A percentile compares a stretch with the other conserved stretches of the same genome.
phyloP scores from a whole-genome alignment of 2,329 filamentous ascomycete genomes.

The Penicillium sp. region DNA sequence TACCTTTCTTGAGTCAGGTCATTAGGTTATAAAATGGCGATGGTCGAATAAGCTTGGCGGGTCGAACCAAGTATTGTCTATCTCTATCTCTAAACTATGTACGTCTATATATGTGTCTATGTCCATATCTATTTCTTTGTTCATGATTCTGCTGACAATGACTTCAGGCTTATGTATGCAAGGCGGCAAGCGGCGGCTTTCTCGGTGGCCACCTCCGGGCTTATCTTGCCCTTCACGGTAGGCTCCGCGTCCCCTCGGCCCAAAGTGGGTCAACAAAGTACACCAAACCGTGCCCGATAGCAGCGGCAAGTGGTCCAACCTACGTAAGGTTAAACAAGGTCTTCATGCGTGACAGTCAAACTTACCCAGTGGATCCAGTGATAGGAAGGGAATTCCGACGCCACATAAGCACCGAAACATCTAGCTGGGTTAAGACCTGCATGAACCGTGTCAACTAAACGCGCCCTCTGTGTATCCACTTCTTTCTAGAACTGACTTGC shows the following conservation, averaged over 20 bases:
- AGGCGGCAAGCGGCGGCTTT: neutral
- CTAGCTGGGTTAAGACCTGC: slow-evolving; percentile 45
- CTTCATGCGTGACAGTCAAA: neutral
- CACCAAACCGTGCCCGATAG: slow-evolving; percentile 30
- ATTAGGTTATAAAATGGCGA: neutral
- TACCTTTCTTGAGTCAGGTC: neutral
- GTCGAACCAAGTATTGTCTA: neutral
- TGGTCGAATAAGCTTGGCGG: neutral
- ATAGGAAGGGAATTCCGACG: slow-evolving; percentile 34
- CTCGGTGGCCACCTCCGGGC: slow-evolving; percentile 9
- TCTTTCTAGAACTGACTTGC: slow-evolving; percentile 27
- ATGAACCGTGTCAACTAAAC: slow-evolving; percentile 6
- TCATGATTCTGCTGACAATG: neutral
- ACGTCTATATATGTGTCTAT: neutral
- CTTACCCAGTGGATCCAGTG: slow-evolving; percentile 41
- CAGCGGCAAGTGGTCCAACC: slow-evolving; percentile 32
- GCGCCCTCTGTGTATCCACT: neutral
- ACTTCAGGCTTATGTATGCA: neutral
- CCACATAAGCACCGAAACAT: slow-evolving; percentile 47
- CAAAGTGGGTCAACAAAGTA: slow-evolving; percentile 31
- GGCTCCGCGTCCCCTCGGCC: slow-evolving; percentile 9
- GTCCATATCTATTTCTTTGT: neutral
- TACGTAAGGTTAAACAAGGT: slow-evolving; percentile 10
- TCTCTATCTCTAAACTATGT: neutral
- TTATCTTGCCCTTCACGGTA: slow-evolving; percentile 10